A percentile compares a stretch with the other conserved stretches of the same genome.
phyloP scores from a whole-genome alignment of 2,329 filamentous ascomycete genomes.

The Westerdykella aurantiaca region DNA sequence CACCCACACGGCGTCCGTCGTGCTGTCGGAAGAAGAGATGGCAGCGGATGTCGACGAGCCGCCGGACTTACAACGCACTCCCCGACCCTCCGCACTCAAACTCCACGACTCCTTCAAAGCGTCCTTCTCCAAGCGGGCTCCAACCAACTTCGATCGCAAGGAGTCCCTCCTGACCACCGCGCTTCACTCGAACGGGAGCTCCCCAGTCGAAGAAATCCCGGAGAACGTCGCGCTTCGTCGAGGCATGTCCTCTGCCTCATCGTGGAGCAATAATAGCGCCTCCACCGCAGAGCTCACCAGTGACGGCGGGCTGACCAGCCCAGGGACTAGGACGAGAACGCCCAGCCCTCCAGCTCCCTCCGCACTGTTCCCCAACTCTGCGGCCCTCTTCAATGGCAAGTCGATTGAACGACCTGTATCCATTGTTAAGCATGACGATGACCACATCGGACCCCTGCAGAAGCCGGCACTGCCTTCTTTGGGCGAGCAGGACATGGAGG shows the following conservation, averaged over 20 bases:
- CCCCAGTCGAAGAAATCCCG: slow-evolving; percentile 38
- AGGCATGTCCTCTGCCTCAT: slow-evolving; percentile 54
- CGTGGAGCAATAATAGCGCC: slow-evolving; percentile 72
- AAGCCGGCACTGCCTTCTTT: slow-evolving; percentile 18
- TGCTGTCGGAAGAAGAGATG: slow-evolving; percentile 54
- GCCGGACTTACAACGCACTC: slow-evolving; percentile 60
- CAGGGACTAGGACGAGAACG: slow-evolving; percentile 71
- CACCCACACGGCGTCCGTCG: slow-evolving; percentile 18
- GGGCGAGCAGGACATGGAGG: slow-evolving; percentile 56
- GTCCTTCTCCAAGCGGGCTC: slow-evolving; percentile 45
- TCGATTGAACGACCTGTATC: slow-evolving; percentile 33
- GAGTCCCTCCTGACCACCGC: slow-evolving; percentile 85
- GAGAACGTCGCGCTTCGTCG: slow-evolving; percentile 35
- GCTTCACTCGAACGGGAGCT: slow-evolving; percentile 49
- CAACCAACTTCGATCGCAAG: slow-evolving; percentile 51
- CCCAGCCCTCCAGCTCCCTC: slow-evolving; percentile 78
- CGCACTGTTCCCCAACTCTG: slow-evolving; percentile 39
- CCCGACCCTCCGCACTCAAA: slow-evolving; percentile 37
- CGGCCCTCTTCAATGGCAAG: slow-evolving; percentile 36
- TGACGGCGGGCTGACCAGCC: slow-evolving; percentile 84
- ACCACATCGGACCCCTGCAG: slow-evolving; percentile 23
- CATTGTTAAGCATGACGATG: slow-evolving; percentile 35
- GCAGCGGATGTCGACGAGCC: slow-evolving; percentile 80
- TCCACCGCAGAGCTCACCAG: slow-evolving; percentile 93
- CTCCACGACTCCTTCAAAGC: slow-evolving; percentile 35